Conservation (phyloP, 805 yeast genomes). For the Grigorovia yakushimaensis region DNA sequence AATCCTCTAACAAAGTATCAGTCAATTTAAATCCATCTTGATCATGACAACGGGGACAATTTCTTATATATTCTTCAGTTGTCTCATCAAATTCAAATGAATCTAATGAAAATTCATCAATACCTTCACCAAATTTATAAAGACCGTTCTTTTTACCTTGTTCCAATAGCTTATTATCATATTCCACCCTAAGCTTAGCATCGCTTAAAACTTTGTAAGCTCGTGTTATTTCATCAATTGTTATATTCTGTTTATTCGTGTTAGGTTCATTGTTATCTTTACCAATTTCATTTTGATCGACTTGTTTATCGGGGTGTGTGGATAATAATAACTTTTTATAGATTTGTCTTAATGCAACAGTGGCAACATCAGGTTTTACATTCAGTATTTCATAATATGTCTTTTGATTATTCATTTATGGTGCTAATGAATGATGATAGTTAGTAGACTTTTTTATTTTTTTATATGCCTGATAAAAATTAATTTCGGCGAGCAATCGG, state of each 20-base stretch:
- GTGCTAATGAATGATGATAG: neutral
- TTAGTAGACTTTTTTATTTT: neutral
- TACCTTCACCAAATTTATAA: slow-evolving; percentile 47
- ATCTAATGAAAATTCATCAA: slow-evolving; percentile 57
- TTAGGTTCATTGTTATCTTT: neutral
- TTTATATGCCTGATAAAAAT: too few relatives aligned
- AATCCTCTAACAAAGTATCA: slow-evolving; percentile 51
- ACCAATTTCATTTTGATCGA: neutral
- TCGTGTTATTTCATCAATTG: slow-evolving; percentile 39
- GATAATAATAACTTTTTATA: slow-evolving; percentile 50
- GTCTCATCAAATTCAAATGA: slow-evolving; percentile 42
- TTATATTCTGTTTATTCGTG: neutral
- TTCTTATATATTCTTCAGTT: slow-evolving; percentile 27
- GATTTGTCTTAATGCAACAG: slow-evolving; percentile 44
- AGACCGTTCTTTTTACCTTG: slow-evolving; percentile 27
- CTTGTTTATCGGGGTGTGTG: slow-evolving; percentile 74
- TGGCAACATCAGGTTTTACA: slow-evolving; percentile 32
- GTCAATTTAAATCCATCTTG: slow-evolving; percentile 44
- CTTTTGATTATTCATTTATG: slow-evolving; percentile 1
- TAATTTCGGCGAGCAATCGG: neutral
- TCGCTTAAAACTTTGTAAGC: slow-evolving; percentile 57
- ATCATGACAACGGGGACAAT: slow-evolving; percentile 61
- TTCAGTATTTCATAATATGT: slow-evolving; percentile 54
- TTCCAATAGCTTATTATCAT: slow-evolving; percentile 40
- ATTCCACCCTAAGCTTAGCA: slow-evolving; percentile 32